Evolutionary conservation across 1,284 basidiomycete species (phyloP).

Genomic region (Porogramme epimiltina): DNA sequence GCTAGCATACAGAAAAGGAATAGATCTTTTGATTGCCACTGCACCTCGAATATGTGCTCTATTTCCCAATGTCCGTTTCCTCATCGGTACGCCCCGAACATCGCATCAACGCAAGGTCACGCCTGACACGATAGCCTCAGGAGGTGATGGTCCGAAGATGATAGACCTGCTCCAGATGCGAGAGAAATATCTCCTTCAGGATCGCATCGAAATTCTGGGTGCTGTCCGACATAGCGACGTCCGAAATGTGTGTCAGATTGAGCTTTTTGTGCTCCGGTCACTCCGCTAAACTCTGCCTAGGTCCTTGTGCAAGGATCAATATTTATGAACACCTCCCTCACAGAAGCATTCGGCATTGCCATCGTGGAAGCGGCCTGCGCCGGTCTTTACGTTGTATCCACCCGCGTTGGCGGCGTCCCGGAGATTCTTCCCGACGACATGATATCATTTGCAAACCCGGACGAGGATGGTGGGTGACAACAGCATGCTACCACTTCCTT

Average conservation of each 20-base stretch:
- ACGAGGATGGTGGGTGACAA: conserved; percentile 64
- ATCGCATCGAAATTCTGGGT: conserved; percentile 89
- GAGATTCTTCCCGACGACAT: conserved; percentile 93
- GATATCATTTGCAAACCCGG: conserved; percentile 92
- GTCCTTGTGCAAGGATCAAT: conserved; percentile 86
- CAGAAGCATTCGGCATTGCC: conserved; percentile 96
- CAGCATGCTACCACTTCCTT: background rate
- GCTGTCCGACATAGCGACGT: conserved; percentile 83
- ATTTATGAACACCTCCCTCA: conserved; percentile 94
- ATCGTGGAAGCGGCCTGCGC: conserved; percentile 96
- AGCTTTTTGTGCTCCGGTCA: background rate
- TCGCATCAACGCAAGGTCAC: conserved; percentile 15
- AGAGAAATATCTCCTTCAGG: conserved; percentile 87
- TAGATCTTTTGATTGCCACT: conserved; percentile 92
- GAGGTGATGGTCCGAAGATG: conserved; percentile 53
- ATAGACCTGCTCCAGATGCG: conserved; percentile 96
- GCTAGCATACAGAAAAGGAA: conserved; percentile 96
- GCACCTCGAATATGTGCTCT: conserved; percentile 87
- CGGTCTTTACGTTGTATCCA: conserved; percentile 93
- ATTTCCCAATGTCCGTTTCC: conserved; percentile 52
- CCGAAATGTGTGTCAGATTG: conserved; percentile 51
- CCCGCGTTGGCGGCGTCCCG: conserved; percentile 93
- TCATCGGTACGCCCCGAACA: background rate
- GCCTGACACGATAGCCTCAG: background rate
- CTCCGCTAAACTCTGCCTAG: conserved; percentile 37